Base-by-base conservation (phyloP, 2,329 filamentous ascomycete species). In the Cladobotryum mycophilum region DNA sequence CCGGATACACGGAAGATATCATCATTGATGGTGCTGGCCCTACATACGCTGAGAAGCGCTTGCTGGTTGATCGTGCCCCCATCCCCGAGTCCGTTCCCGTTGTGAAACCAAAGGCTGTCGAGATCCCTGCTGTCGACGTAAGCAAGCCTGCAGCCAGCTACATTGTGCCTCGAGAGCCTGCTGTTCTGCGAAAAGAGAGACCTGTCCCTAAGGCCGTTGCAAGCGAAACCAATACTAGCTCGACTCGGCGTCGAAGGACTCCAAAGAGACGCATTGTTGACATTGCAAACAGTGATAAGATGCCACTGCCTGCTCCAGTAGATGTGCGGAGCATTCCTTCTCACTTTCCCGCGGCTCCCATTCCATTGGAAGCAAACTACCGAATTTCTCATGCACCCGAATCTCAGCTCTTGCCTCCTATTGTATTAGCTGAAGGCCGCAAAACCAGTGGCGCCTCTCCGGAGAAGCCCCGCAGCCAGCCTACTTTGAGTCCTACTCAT, bases 1-100 rank as follows among this genome's bases (percentile, higher is more conserved):
- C 92, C 11, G 93, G 93, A 5, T 95, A 93, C 62, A 86, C 85
- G 0, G 88, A 96, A 57, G 93, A 99, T 63, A 84, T 97, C 53
- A 76, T 89, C 42, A 92, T 99, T 59, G 93, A 99, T 65, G 85
- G 86, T 2, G 81, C 82, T 34, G 86, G 86, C 0, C 92, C 93
- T 1, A 85, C 80, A n/a, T 95, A 89, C 62, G 80, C 84, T 14
- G 93, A 99, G 72, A 85, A 84, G 64, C 89, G 89, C 61, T 85
- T 88, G 57, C 76, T 99, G 41, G 80, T 91, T 5, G 91, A 96
- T 46, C 83, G 91, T 43, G 88, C 78, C 11, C 85, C 88, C 2
- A 84, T 95, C 59, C 82, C 85, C 15, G 80, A 86, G 22, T 84
- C 80, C 36, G 84, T 90, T 8, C 89, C 90, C 0, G 84, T 95